Conservation (phyloP, 2,329 filamentous ascomycete species). For the Fusarium succisae region DNA sequence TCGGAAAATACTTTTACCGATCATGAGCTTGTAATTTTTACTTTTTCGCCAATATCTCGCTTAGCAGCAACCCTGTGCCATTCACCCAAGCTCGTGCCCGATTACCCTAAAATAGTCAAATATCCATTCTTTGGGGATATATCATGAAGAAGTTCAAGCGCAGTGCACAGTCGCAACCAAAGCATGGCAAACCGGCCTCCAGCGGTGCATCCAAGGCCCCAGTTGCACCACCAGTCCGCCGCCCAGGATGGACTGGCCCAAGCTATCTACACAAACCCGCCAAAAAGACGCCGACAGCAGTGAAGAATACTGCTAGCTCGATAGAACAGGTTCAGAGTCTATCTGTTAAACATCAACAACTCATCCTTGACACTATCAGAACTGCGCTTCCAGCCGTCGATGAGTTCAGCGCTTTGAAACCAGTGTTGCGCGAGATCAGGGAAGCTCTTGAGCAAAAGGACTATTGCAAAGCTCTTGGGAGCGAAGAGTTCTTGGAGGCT, state of each 20-base stretch:
- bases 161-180: constrained; percentile 10
- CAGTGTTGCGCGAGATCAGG: background rate
- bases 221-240: constrained; percentile 1
- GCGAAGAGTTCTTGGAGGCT: background rate
- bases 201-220: constrained; percentile 14
- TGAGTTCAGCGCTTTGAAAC: background rate
- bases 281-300: background rate
- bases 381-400: background rate
- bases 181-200: background rate
- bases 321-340: background rate
- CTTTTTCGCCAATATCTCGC: background rate
- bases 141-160: constrained; percentile 7
- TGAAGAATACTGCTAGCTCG: background rate
- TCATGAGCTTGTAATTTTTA: background rate
- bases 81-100: background rate
- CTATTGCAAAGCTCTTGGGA: background rate
- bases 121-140: rapidly evolving
- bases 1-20: constrained; percentile 8
- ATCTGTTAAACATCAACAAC: background rate
- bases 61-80: background rate
- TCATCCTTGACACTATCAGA: constrained; percentile 15
- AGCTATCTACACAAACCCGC: constrained; percentile 5
- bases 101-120: background rate
- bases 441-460: constrained; percentile 12
- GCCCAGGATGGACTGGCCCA: constrained; percentile 12